Evolutionary conservation across 148 eudicot genomes (phyloP).

Genomic region (Chenopodium quinoa): DNA sequence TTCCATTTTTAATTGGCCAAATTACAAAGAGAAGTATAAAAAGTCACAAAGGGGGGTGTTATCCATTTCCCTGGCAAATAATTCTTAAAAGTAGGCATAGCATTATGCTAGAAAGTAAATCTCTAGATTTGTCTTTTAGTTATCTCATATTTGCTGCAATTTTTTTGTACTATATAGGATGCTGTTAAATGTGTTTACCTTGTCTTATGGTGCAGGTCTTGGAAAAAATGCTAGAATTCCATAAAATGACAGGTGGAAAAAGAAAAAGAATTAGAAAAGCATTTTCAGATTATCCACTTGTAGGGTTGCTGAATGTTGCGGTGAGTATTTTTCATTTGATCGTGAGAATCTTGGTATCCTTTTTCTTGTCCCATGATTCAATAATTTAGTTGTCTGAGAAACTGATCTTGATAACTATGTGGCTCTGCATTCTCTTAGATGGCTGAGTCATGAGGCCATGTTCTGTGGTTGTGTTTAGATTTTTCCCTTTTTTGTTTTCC

Average conservation of each 20-base stretch:
- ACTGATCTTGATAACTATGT: not conserved
- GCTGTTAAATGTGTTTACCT: conserved; percentile 7
- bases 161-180: not conserved
- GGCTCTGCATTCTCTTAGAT: not conserved
- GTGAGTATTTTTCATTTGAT: conserved; percentile 49
- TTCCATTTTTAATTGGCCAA: no score
- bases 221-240: conserved; percentile 58
- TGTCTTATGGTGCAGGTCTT: conserved; percentile 55
- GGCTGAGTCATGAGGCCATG: not conserved
- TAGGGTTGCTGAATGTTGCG: conserved; percentile 81
- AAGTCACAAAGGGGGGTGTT: not conserved
- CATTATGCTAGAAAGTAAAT: not conserved
- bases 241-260: conserved; percentile 31
- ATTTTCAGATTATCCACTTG: conserved; percentile 44
- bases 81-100: not conserved
- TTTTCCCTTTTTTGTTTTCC: no score
- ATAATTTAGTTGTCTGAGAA: not conserved
- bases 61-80: not conserved
- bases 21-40: not conserved
- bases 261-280: conserved; percentile 34
- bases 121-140: not conserved
- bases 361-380: not conserved
- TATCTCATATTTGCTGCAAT: not conserved
- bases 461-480: not conserved
- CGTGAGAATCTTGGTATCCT: not conserved